Percentiles rank a stretch among this genome's conserved stretches.
Evolutionary conservation across 1,139 yeast genomes (phyloP).

Genomic region (Yamadazyma friedrichii): DNA sequence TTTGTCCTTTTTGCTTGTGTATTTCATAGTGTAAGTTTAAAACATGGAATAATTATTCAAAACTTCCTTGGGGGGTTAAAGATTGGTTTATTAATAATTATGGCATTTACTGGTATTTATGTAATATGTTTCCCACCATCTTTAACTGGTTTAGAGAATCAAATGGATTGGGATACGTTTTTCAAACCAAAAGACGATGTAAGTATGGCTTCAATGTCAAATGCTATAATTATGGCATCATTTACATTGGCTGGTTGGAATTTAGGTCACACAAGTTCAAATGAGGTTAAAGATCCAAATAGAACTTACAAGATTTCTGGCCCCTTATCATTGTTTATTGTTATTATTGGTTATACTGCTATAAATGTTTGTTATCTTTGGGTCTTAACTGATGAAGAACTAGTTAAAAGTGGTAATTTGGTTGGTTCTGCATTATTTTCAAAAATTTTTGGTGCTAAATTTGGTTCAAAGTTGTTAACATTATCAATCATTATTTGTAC

Average conservation of each 20-base stretch:
- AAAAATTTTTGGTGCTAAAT: conserved; percentile 49
- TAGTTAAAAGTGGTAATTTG: conserved; percentile 53
- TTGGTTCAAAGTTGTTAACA: conserved; percentile 56
- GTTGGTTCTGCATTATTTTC: conserved; percentile 60
- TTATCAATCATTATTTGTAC: conserved; percentile 58
- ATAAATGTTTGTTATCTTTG: conserved; percentile 58
- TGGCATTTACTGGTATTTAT: conserved; percentile 52
- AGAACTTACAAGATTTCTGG: conserved; percentile 62
- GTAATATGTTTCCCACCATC: conserved; percentile 43
- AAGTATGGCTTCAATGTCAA: conserved; percentile 46
- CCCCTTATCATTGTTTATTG: conserved; percentile 49
- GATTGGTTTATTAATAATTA: conserved; percentile 44
- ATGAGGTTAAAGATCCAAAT: conserved; percentile 59
- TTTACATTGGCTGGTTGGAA: conserved; percentile 69
- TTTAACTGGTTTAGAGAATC: conserved; percentile 40
- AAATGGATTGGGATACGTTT: conserved; percentile 35
- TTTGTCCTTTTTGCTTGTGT: conserved; percentile 43
- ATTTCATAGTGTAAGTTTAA: conserved; percentile 55
- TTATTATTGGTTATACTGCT: conserved; percentile 50
- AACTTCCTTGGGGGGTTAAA: conserved; percentile 58
- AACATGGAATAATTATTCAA: conserved; percentile 53
- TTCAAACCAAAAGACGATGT: conserved; percentile 27
- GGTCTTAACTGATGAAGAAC: conserved; percentile 53
- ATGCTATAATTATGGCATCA: conserved; percentile 57
- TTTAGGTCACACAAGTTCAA: conserved; percentile 58